These are phyloP conservation scores for Didymella segeticola DNA, from an alignment of 2,329 filamentous ascomycete genomes.

Conservation along the genomic window DNA sequence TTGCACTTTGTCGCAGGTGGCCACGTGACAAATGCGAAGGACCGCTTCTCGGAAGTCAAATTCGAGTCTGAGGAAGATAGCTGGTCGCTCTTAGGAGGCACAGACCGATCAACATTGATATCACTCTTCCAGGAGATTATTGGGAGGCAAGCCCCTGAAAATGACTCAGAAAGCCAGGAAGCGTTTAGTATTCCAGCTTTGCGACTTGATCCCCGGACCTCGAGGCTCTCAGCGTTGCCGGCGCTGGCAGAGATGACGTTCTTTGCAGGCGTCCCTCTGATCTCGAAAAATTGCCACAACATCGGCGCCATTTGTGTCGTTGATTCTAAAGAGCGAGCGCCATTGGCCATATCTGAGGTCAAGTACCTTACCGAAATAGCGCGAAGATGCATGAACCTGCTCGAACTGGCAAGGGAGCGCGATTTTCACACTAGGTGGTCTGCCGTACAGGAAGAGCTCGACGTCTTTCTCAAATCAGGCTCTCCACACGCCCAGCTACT, in stretches of 20 bases:
- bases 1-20: neutral
- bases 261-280: slow-evolving; percentile 18
- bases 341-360: slow-evolving; percentile 6
- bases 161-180: neutral
- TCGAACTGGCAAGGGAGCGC: slow-evolving; percentile 19
- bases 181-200: neutral
- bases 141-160: neutral
- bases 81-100: neutral
- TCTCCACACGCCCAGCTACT: neutral
- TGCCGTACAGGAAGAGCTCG: slow-evolving; percentile 7
- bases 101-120: neutral
- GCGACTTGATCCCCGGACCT: neutral
- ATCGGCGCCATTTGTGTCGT: slow-evolving; percentile 24
- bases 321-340: neutral
- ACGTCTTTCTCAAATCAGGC: slow-evolving; percentile 5
- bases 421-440: slow-evolving; percentile 11
- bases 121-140: neutral
- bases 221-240: neutral
- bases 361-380: slow-evolving; percentile 7
- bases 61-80: neutral
- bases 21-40: neutral
- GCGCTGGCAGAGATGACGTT: slow-evolving; percentile 2
- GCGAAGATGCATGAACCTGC: slow-evolving; percentile 17
- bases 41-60: neutral
- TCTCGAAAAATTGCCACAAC: slow-evolving; percentile 8